Percentiles rank a stretch among this genome's conserved stretches.
Evolutionary conservation across 768 basidiomycete genomes (phyloP).

Genomic region (Kwoniella pini): DNA sequence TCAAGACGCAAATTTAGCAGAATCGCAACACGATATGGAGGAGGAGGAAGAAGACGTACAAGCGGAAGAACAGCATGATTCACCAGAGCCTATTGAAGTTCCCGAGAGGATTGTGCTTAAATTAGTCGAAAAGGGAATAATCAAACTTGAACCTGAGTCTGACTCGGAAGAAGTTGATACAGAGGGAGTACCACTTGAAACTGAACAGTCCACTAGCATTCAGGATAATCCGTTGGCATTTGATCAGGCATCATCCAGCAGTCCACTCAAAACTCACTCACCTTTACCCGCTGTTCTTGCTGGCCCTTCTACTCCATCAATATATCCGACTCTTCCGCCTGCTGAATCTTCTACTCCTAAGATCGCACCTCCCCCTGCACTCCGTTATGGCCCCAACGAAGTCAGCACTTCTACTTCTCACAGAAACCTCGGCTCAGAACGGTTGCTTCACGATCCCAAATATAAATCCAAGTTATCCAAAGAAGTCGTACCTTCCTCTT

Average conservation of each 20-base stretch:
- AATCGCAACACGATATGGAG: background rate
- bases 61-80: constrained; percentile 1
- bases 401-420: background rate
- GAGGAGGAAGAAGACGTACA: background rate
- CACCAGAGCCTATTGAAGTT: constrained; percentile 12
- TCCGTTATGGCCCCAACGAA: constrained; percentile 3
- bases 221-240: background rate
- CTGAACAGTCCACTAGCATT: no score
- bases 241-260: background rate
- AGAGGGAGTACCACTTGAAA: background rate
- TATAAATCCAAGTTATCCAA: constrained; percentile 14
- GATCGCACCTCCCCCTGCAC: background rate
- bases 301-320: background rate
- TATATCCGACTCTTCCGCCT: background rate
- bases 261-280: background rate
- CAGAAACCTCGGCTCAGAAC: background rate
- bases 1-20: background rate
- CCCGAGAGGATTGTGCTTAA: constrained; percentile 17
- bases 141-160: constrained; percentile 20
- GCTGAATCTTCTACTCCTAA: background rate
- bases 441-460: background rate
- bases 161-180: constrained; percentile 7
- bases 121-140: constrained; percentile 12
- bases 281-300: background rate
- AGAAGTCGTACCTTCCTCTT: constrained; percentile 10